Conservation (phyloP, 176 grass and related monocot genomes). For the Microstegium vimineum region DNA sequence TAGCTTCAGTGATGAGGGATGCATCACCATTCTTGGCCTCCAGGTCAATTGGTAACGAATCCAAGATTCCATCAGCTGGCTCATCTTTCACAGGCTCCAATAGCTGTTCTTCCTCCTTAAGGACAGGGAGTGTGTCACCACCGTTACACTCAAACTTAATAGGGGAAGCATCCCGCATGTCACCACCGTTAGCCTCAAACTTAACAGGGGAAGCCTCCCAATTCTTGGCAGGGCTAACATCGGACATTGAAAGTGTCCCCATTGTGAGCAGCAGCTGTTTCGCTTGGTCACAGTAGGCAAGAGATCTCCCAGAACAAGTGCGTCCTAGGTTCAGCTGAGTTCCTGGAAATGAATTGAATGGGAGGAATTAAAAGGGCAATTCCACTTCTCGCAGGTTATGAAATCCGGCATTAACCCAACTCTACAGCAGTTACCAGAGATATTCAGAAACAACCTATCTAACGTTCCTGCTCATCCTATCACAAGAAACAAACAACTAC, state of each 20-base stretch:
- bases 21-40: constrained; percentile 75
- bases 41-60: constrained; percentile 51
- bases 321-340: not conserved
- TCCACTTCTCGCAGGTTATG: not conserved
- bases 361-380: not conserved
- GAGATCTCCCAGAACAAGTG: not conserved
- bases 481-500: not conserved
- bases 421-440: not conserved
- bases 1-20: constrained; percentile 50
- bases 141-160: no score
- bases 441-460: not conserved
- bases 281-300: not conserved
- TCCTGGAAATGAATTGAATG: not conserved
- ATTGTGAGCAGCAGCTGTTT: not conserved
- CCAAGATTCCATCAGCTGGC: not conserved
- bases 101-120: not conserved
- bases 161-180: not conserved
- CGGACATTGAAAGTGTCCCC: not conserved
- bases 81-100: constrained; percentile 22
- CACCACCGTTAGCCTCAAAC: not conserved
- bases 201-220: not conserved
- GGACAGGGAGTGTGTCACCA: not conserved
- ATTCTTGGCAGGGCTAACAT: not conserved
- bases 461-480: not conserved
- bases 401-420: not conserved